Percentiles rank a stretch among this genome's conserved stretches.
Conservation (phyloP, 768 basidiomycete species). For the Crepidotus variabilis region DNA sequence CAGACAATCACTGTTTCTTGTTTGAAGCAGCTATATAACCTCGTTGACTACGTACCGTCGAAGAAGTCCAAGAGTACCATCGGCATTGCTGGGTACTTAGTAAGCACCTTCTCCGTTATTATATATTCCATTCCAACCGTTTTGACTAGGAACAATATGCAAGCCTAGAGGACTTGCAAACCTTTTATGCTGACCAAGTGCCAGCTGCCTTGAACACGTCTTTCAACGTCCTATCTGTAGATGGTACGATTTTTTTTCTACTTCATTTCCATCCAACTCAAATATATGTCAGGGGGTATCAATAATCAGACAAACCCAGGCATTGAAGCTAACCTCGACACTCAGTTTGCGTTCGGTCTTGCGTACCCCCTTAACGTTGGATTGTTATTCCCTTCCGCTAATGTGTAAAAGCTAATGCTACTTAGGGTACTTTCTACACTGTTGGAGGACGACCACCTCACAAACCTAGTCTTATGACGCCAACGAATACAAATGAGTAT, state of each 20-base stretch:
- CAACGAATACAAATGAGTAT: conserved; percentile 26
- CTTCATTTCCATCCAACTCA: conserved; percentile 6
- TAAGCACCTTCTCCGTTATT: conserved; percentile 1
- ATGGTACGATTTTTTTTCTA: conserved; percentile 33
- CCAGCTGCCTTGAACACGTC: conserved; percentile 46
- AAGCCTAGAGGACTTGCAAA: conserved; percentile 55
- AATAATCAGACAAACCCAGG: conserved; percentile 62
- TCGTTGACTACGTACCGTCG: conserved; percentile 40
- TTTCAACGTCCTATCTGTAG: conserved; percentile 51
- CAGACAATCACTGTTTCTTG: conserved; percentile 46
- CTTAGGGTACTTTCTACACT: conserved; percentile 46
- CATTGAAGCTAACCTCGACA: conserved; percentile 63
- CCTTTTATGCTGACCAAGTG: conserved; percentile 45
- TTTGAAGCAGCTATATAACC: conserved; percentile 51
- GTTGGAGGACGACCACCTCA: conserved; percentile 59
- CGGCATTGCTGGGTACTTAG: conserved; percentile 51
- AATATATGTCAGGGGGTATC: conserved; percentile 40
- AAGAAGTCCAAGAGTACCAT: conserved; percentile 41
- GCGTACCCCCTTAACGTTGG: conserved; percentile 32
- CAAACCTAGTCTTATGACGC: conserved; percentile 34
- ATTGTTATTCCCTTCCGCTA: neutral
- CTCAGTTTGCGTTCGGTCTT: conserved; percentile 64
- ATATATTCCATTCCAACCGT: neutral
- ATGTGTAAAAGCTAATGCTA: neutral
- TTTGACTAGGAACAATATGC: conserved; percentile 34